These are phyloP conservation scores for Lactarius akahatsu DNA, from an alignment of 768 basidiomycete genomes.

Conservation along the genomic window DNA sequence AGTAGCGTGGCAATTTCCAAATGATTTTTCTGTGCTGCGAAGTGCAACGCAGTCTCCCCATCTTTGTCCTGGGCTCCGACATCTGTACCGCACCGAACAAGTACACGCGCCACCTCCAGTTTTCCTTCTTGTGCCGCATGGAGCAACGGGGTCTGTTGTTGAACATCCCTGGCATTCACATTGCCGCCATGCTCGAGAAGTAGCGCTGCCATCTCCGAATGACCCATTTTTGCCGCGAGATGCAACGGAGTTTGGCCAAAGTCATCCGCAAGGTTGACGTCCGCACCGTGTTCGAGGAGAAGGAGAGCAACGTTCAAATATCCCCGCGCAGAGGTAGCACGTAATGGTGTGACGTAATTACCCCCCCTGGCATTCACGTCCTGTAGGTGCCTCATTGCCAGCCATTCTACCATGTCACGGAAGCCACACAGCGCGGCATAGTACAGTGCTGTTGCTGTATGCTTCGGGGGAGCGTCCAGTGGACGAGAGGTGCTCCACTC, in stretches of 20 bases:
- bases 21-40: neutral
- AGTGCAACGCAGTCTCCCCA: neutral
- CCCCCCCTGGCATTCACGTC: too few relatives aligned
- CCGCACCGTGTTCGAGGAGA: too few relatives aligned
- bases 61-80: neutral
- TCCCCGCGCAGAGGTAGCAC: too few relatives aligned
- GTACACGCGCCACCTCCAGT: neutral
- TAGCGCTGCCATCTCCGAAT: neutral
- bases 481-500: too few relatives aligned
- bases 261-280: too few relatives aligned
- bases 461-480: too few relatives aligned
- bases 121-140: neutral
- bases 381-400: too few relatives aligned
- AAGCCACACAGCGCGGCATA: too few relatives aligned
- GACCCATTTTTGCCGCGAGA: neutral
- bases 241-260: neutral
- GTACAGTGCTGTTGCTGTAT: too few relatives aligned
- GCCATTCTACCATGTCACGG: too few relatives aligned
- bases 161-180: neutral
- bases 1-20: neutral
- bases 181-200: neutral
- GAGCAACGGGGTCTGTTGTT: neutral
- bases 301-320: too few relatives aligned
- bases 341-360: too few relatives aligned
- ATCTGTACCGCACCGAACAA: neutral